Base-by-base conservation (phyloP, 441 rosid species). In the Gossypium gossypioides region DNA sequence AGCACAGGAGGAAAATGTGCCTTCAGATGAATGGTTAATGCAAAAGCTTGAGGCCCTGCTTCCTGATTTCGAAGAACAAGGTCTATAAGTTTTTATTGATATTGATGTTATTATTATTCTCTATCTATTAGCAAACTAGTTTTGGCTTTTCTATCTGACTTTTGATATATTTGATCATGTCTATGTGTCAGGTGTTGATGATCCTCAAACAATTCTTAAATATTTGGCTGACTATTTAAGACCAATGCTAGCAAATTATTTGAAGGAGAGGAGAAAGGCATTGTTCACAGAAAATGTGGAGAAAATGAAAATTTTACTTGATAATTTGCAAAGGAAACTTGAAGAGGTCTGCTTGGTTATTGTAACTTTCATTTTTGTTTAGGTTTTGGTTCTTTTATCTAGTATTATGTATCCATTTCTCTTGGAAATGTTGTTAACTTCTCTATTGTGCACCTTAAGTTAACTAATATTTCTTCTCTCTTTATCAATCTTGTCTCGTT, bases 1-100 rank as follows among this genome's bases (percentile, higher is more conserved):
- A 81, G 72, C 58, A 66, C 93, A 82, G 74, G 96, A 90, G 75
- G 84, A 84, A 71, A 86, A 65, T 79, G 83, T 88, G 68, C 97
- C 94, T 69, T 82, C 97, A 74, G 91, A 84, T 61, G 91, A 73
- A 77, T 94, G 97, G 97, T 74, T 92, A 58, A 80, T 85, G 78
- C 86, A 88, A 78, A 89, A 86, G 87, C 85, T 92, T 64, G 75
- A 79, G 32, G 65, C 74, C 27, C 80, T 79, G 69, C 81, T 85
- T 75, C 93, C 96, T 72, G 96, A 92, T 66, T 90, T 91, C 78
- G 97, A 89, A 69, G 97, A 90, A 76, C 96, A 88, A 81, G 96
- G 99, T 90, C 72, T 29, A 79, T 50, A 34, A 50, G 44, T 15
- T 29, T n/a, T 18, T 54, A 22, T 42, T 50, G 19, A 13, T 50